Conservation (phyloP, 1,139 yeast genomes). For the Schwanniomyces etchellsii region DNA sequence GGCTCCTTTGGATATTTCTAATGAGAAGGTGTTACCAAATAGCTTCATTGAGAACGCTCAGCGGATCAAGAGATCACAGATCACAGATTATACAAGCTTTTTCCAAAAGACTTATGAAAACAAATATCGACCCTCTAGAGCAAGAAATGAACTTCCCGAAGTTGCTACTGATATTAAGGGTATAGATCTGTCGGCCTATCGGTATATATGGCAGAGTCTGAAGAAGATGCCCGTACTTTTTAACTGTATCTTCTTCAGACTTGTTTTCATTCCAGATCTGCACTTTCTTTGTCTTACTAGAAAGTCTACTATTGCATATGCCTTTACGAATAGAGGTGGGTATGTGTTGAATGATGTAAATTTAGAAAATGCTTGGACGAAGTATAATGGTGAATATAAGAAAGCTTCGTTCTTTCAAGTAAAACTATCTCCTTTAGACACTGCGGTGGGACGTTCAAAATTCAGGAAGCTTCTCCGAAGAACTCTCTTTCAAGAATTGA, state of each 20-base stretch:
- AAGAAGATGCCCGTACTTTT: conserved; percentile 17
- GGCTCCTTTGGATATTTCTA: too few species aligned
- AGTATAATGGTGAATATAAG: conserved; percentile 25
- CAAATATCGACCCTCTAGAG: conserved; percentile 7
- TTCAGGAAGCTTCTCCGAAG: conserved; percentile 22
- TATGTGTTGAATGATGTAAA: conserved; percentile 20
- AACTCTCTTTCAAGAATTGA: conserved; percentile 17
- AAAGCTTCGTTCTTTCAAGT: conserved; percentile 18
- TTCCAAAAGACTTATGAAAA: conserved; percentile 1
- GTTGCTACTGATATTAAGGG: conserved; percentile 33
- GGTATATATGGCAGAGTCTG: conserved; percentile 6
- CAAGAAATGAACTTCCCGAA: conserved; percentile 17
- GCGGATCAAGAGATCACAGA: background rate
- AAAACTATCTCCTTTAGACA: conserved; percentile 23
- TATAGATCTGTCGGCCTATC: conserved; percentile 23
- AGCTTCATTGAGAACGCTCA: background rate
- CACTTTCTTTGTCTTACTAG: conserved; percentile 25
- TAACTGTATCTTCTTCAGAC: conserved; percentile 16
- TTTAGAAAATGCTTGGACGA: conserved; percentile 16
- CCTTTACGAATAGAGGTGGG: conserved; percentile 26
- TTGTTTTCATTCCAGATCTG: conserved; percentile 23
- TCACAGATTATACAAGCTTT: background rate
- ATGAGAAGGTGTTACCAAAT: too few species aligned
- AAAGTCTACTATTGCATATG: conserved; percentile 36
- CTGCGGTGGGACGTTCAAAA: conserved; percentile 29